These are phyloP conservation scores for Trichophyton benhamiae DNA, from an alignment of 2,329 filamentous ascomycete genomes.

Conservation along the genomic window DNA sequence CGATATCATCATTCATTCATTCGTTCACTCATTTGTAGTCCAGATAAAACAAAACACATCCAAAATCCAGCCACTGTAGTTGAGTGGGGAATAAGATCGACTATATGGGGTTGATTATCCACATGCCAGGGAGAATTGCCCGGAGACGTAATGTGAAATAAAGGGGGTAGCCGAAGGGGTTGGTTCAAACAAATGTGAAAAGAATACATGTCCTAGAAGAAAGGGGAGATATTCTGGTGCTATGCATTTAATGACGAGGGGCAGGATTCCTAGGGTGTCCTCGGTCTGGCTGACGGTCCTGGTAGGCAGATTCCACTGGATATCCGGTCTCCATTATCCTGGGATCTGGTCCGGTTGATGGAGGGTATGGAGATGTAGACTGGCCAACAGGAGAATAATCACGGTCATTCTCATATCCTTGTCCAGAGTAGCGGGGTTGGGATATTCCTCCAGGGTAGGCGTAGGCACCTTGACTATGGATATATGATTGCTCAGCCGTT, in stretches of 20 bases:
- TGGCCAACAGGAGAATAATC: slow-evolving; percentile 32
- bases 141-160: not conserved
- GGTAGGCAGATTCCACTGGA: slow-evolving; percentile 27
- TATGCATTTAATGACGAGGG: slow-evolving; percentile 21
- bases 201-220: not conserved
- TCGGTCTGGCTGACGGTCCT: slow-evolving; percentile 22
- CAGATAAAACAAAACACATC: not conserved
- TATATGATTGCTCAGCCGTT: slow-evolving; percentile 28
- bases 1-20: not conserved
- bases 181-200: not conserved
- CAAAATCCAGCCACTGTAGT: not conserved
- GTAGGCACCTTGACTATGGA: slow-evolving; percentile 27
- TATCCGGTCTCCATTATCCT: slow-evolving; percentile 33
- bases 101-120: not conserved
- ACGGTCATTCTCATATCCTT: slow-evolving; percentile 30
- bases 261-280: slow-evolving; percentile 30
- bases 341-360: slow-evolving; percentile 30
- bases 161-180: not conserved
- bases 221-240: not conserved
- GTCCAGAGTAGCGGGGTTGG: slow-evolving; percentile 32
- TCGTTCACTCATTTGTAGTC: not conserved
- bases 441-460: slow-evolving; percentile 19
- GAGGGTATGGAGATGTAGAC: slow-evolving; percentile 30
- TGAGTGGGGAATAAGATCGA: not conserved
- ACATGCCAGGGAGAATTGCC: not conserved